Evolutionary conservation across 805 yeast genomes (phyloP).

Genomic region (Candida glaebosa): DNA sequence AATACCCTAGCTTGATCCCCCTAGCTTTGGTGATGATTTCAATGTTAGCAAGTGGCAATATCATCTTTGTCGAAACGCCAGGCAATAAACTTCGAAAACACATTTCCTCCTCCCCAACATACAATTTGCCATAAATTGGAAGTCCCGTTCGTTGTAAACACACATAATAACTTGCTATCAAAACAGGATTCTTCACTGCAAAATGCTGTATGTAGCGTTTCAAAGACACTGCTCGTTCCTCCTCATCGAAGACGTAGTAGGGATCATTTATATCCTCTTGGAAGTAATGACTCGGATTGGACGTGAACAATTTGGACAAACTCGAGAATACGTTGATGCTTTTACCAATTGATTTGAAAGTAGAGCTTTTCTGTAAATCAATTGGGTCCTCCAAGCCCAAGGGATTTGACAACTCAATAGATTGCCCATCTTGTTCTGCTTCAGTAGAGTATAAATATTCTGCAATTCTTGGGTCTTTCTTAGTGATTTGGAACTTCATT

Average conservation of each 20-base stretch:
- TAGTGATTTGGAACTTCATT: slow-evolving; percentile 31
- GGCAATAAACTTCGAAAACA: slow-evolving; percentile 81
- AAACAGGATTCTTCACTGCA: slow-evolving; percentile 49
- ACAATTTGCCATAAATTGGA: slow-evolving; percentile 84
- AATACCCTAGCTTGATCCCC: slow-evolving; percentile 65
- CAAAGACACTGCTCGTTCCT: slow-evolving; percentile 46
- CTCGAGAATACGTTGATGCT: slow-evolving; percentile 29
- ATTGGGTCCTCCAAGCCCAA: slow-evolving; percentile 26
- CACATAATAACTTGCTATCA: slow-evolving; percentile 68
- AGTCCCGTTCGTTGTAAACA: slow-evolving; percentile 60
- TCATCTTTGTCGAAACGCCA: slow-evolving; percentile 75
- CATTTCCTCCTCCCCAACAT: slow-evolving; percentile 63
- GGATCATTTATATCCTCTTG: slow-evolving; percentile 43
- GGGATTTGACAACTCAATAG: slow-evolving; percentile 13
- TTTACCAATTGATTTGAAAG: slow-evolving; percentile 18
- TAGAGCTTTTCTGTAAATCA: slow-evolving; percentile 12
- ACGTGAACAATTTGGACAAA: slow-evolving; percentile 46
- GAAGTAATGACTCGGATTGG: slow-evolving; percentile 61
- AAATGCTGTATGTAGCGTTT: slow-evolving; percentile 64
- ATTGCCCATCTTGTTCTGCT: neutral
- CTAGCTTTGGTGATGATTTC: slow-evolving; percentile 66
- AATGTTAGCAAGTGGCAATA: slow-evolving; percentile 71
- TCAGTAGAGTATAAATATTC: slow-evolving; percentile 19
- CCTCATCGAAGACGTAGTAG: slow-evolving; percentile 42
- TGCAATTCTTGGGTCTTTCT: slow-evolving; percentile 19